phyloP scores from a whole-genome alignment of 345 rosid species.

The Salix suchowensis region DNA sequence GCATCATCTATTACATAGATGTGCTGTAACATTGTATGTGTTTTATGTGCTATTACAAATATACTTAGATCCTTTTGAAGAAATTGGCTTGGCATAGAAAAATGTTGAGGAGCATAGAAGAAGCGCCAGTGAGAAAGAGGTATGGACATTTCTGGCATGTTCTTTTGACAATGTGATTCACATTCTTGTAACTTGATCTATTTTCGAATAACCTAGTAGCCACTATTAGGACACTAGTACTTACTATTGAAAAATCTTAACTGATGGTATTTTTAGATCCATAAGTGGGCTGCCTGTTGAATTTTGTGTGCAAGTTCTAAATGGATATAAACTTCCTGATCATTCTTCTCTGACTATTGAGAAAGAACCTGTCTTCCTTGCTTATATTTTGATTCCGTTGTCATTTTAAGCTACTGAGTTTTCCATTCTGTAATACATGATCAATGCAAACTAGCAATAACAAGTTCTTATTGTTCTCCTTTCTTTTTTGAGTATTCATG shows the following conservation, averaged over 20 bases:
- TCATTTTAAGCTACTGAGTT: not conserved
- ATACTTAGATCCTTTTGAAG: conserved; percentile 86
- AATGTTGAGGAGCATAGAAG: conserved; percentile 82
- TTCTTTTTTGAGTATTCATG: not conserved
- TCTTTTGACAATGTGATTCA: not conserved
- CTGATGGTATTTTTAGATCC: conserved; percentile 1
- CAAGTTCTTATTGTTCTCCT: not conserved
- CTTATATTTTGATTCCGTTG: not conserved
- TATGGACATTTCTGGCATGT: conserved; percentile 15
- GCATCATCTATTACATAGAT: not conserved
- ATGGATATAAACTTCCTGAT: not conserved
- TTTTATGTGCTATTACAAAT: conserved; percentile 31
- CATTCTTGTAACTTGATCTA: conserved; percentile 7
- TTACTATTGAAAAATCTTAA: not conserved
- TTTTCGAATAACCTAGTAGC: not conserved
- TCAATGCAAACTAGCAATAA: not conserved
- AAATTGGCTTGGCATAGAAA: conserved; percentile 59
- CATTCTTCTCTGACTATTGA: not conserved
- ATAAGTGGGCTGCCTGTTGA: not conserved
- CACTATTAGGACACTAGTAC: not conserved
- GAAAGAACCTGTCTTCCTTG: not conserved
- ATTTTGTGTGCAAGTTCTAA: not conserved
- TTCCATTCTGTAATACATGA: not conserved
- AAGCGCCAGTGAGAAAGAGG: conserved; percentile 91
- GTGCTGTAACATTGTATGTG: conserved; percentile 1